phyloP scores from a whole-genome alignment of 805 yeast species.

The Nakazawaea anatomiae region DNA sequence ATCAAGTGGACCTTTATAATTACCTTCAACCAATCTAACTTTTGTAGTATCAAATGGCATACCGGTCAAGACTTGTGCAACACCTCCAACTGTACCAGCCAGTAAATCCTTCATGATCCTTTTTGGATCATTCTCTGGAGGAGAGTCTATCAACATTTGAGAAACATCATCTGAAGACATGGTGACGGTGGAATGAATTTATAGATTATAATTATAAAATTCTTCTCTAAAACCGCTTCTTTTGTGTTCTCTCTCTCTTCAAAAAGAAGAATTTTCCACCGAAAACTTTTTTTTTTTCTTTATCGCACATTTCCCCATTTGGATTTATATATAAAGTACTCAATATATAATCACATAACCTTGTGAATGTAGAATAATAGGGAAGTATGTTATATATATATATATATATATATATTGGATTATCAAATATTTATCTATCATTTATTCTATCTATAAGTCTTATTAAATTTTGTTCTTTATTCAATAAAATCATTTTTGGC shows the following conservation, averaged over 20 bases:
- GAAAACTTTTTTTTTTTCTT: neutral
- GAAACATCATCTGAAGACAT: conserved; percentile 19
- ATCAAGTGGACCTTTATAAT: conserved; percentile 66
- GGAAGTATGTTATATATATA: no score
- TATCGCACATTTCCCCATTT: neutral
- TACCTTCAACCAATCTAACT: conserved; percentile 78
- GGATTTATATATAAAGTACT: no score
- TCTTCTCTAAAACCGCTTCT: no score
- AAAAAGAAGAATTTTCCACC: neutral
- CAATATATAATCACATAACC: no score
- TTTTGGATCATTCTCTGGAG: conserved; percentile 21
- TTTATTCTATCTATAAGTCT: no score
- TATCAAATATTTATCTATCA: no score
- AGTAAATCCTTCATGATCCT: conserved; percentile 69
- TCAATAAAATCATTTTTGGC: no score
- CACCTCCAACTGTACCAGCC: conserved; percentile 94
- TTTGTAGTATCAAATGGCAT: conserved; percentile 96
- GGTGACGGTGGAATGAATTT: neutral
- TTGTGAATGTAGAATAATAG: no score
- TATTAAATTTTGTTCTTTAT: no score
- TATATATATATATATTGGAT: no score
- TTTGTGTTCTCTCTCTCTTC: no score
- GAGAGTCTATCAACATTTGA: conserved; percentile 13
- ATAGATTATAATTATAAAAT: no score
- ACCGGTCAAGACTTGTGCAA: conserved; percentile 92